Evolutionary conservation across 2,329 filamentous ascomycete genomes (phyloP).

Genomic region (Ampelomyces quisqualis): DNA sequence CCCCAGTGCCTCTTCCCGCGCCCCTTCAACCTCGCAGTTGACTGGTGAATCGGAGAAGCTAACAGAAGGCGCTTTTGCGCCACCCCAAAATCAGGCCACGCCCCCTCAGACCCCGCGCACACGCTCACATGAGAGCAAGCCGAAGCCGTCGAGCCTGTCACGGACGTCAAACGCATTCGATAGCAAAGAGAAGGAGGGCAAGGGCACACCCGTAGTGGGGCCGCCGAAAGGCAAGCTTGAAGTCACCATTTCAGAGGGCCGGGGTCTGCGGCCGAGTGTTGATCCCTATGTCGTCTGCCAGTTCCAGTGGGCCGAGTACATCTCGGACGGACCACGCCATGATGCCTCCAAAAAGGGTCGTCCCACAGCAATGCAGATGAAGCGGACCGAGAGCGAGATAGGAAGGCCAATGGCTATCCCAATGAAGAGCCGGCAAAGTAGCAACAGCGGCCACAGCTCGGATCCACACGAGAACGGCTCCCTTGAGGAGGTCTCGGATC

Average conservation of each 20-base stretch:
- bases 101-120: conserved; percentile 87
- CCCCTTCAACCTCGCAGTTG: conserved; percentile 60
- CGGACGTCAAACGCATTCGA: conserved; percentile 52
- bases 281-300: conserved; percentile 96
- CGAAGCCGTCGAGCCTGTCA: conserved; percentile 48
- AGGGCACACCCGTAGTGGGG: conserved; percentile 62
- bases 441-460: conserved; percentile 80
- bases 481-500: conserved; percentile 72
- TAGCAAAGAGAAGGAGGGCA: conserved; percentile 41
- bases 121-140: conserved; percentile 65
- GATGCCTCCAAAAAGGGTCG: conserved; percentile 51
- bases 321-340: conserved; percentile 78
- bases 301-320: conserved; percentile 94
- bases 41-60: conserved; percentile 77
- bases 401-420: conserved; percentile 90
- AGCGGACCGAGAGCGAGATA: conserved; percentile 74
- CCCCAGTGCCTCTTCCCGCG: conserved; percentile 50
- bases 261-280: conserved; percentile 75
- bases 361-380: conserved; percentile 51
- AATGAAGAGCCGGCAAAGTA: conserved; percentile 95
- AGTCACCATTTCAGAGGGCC: conserved; percentile 83
- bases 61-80: conserved; percentile 71
- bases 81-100: conserved; percentile 75
- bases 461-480: conserved; percentile 53
- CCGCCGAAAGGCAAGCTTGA: conserved; percentile 82